Base-by-base conservation (phyloP, 2,329 filamentous ascomycete genomes). In the Sarocladiaceae sp. region DNA sequence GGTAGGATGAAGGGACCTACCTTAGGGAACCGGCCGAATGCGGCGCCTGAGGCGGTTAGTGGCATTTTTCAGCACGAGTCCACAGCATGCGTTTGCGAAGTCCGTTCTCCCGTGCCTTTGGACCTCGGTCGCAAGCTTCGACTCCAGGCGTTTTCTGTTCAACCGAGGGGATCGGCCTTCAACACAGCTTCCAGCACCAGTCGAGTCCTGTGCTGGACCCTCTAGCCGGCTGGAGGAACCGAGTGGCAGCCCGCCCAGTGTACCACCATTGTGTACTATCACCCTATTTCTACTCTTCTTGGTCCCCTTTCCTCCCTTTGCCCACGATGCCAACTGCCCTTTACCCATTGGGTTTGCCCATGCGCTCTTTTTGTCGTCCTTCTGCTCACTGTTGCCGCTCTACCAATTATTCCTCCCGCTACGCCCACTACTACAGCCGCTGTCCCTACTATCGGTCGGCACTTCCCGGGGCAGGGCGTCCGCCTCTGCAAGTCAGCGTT, bases 301-400 rank as follows among this genome's bases (percentile, higher is more conserved):
- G n/a, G 16, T 39, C 18, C 34, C 33, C 34, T 18, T 39, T 39
- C 26, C 34, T n/a, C n/a, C n/a, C n/a, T n/a, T n/a, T n/a, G n/a
- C n/a, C n/a, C n/a, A 24, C 37, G 11, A 41, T 41, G 37, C 37
- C 37, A 21, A 41, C 37, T n/a, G n/a, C n/a, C 21, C 23, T 10
- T 41, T 29, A 11, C 20, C 24, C 37, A 16, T 11, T 41, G 6
- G 23, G 37, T 24, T 24, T 27, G 37, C 29, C 37, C 37, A 41
- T 41, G 37, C 37, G 37, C 37, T 29, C 37, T 41, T 41, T 41
- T 41, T 41, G 23, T 41, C 37, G 20, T 11, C 37, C 13, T 29
- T 18, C 37, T 19, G 13, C 23, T 16, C n/a, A 27, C n/a, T 23
- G 19, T 10, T 41, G 16, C 23, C 15, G 15, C n/a, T n/a, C n/a